Percentiles rank a stretch among this genome's conserved stretches.
Conservation (phyloP, 106 monocot genomes). For the Gastrodia elata region DNA sequence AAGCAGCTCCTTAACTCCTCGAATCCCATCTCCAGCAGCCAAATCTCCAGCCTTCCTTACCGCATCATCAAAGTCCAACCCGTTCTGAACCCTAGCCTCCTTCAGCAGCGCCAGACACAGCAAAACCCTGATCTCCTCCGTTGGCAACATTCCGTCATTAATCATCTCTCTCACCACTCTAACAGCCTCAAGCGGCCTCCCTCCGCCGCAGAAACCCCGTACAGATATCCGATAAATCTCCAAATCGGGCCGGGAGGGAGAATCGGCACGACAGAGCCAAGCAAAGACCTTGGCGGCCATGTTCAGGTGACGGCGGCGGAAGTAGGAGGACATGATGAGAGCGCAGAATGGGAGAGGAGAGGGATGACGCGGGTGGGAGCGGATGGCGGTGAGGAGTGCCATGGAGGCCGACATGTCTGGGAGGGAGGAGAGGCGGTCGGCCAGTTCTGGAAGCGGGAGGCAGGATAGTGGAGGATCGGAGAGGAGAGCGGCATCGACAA, state of each 20-base stretch:
- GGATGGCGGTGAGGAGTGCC: constrained; percentile 37
- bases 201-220: constrained; percentile 26
- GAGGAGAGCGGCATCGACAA: constrained; percentile 38
- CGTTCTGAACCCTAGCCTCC: constrained; percentile 44
- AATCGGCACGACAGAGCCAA: constrained; percentile 42
- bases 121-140: constrained; percentile 14
- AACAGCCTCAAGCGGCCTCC: constrained; percentile 27
- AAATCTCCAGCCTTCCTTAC: constrained; percentile 12
- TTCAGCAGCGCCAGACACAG: constrained; percentile 22
- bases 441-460: constrained; percentile 27
- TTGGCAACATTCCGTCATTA: constrained; percentile 16
- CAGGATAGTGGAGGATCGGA: constrained; percentile 16
- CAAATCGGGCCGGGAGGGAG: constrained; percentile 28
- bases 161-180: constrained; percentile 34
- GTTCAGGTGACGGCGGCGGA: constrained; percentile 17
- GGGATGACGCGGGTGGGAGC: constrained; percentile 33
- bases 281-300: constrained; percentile 39
- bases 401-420: constrained; percentile 30
- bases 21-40: neutral
- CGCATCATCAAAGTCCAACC: constrained; percentile 32
- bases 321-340: constrained; percentile 28
- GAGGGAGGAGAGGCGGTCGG: constrained; percentile 26
- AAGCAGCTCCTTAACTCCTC: constrained; percentile 11
- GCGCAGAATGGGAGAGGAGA: constrained; percentile 30
- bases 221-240: constrained; percentile 20